Conservation (phyloP, 2,329 filamentous ascomycete species). For the Sclerotinia sclerotiorum region DNA sequence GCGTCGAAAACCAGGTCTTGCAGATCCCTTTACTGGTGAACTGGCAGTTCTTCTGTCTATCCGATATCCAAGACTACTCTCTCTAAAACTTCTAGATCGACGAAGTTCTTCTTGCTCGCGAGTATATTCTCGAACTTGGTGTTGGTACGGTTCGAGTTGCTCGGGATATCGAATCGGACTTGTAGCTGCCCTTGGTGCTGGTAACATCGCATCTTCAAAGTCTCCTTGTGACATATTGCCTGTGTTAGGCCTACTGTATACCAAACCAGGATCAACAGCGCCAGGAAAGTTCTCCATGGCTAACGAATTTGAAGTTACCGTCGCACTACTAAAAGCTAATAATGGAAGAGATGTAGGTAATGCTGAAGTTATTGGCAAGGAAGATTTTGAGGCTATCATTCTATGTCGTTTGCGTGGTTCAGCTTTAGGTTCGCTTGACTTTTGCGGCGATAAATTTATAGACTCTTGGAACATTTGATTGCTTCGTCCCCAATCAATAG, state of each 20-base stretch:
- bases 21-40: constrained; percentile 38
- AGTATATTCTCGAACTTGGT: constrained; percentile 38
- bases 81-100: constrained; percentile 33
- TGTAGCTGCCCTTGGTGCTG: constrained; percentile 35
- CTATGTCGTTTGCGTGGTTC: constrained; percentile 46
- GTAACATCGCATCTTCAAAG: constrained; percentile 35
- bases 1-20: constrained; percentile 35
- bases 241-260: constrained; percentile 50
- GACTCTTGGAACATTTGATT: constrained; percentile 56
- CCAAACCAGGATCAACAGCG: constrained; percentile 59
- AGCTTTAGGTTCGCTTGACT: constrained; percentile 24
- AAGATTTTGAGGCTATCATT: constrained; percentile 48
- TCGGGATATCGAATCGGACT: constrained; percentile 31
- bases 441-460: constrained; percentile 29
- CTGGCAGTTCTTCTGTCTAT: constrained; percentile 36
- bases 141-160: constrained; percentile 39
- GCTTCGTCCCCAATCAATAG: constrained; percentile 58
- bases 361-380: constrained; percentile 27
- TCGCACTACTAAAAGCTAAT: constrained; percentile 44
- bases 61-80: constrained; percentile 30
- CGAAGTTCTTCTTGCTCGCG: constrained; percentile 39
- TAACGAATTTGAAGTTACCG: constrained; percentile 52
- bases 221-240: constrained; percentile 28
- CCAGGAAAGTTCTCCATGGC: constrained; percentile 47
- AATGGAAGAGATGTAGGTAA: constrained; percentile 47